A percentile compares a stretch with the other conserved stretches of the same genome.
These are phyloP conservation scores for Psophocarpus tetragonolobus DNA, from an alignment of 306 rosid species.

Conservation along the genomic window DNA sequence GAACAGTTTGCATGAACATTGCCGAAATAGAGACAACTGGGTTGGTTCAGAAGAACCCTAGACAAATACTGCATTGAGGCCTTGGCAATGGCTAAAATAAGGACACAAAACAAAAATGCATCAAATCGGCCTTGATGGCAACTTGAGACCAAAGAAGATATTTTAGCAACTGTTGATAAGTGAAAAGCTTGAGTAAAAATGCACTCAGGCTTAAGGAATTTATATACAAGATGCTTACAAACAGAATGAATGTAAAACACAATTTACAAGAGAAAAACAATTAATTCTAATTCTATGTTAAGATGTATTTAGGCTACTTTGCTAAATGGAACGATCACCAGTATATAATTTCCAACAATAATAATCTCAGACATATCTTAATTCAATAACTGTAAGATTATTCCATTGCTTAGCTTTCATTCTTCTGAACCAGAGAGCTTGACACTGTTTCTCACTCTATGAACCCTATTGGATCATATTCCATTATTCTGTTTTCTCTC, in stretches of 20 bases:
- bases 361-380: neutral
- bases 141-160: neutral
- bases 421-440: neutral
- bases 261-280: neutral
- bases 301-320: neutral
- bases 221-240: neutral
- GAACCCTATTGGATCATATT: neutral
- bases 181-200: neutral
- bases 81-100: neutral
- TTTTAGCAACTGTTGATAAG: neutral
- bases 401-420: neutral
- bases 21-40: neutral
- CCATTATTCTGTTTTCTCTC: neutral
- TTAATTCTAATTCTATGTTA: neutral
- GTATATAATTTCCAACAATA: neutral
- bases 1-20: neutral
- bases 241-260: neutral
- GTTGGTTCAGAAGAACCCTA: neutral
- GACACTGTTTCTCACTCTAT: neutral
- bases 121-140: neutral
- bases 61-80: neutral
- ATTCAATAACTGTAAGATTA: neutral
- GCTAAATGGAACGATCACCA: neutral
- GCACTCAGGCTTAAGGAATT: neutral
- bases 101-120: neutral